A percentile compares a stretch with the other conserved stretches of the same genome.
Conservation (phyloP, 2,329 filamentous ascomycete species). For the Fusarium scirpi region DNA sequence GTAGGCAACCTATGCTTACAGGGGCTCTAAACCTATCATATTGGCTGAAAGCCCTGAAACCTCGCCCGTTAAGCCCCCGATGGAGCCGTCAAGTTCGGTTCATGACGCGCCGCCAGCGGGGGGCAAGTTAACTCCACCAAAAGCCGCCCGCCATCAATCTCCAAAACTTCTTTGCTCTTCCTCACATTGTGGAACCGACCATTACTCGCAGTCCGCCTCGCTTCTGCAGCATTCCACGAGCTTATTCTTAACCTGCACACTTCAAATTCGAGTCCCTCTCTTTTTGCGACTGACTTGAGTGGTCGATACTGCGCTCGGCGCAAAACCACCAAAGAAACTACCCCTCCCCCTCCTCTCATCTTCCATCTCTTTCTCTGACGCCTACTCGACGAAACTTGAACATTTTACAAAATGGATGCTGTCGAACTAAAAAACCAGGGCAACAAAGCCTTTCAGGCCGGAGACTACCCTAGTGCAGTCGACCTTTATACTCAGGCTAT, state of each 20-base stretch:
- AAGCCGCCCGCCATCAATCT: slow-evolving; percentile 32
- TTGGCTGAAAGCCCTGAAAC: slow-evolving; percentile 31
- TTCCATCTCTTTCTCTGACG: slow-evolving; percentile 17
- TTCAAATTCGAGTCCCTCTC: not conserved
- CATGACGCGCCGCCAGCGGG: slow-evolving; percentile 45
- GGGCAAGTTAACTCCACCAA: slow-evolving; percentile 43
- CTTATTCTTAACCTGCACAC: slow-evolving; percentile 8
- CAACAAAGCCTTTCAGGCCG: slow-evolving; percentile 89
- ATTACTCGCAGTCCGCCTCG: slow-evolving; percentile 28
- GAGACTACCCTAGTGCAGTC: slow-evolving; percentile 87
- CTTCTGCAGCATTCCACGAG: slow-evolving; percentile 20
- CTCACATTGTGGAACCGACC: slow-evolving; percentile 41
- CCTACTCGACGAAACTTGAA: slow-evolving; percentile 27
- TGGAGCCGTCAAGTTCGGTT: slow-evolving; percentile 13
- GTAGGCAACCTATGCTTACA: slow-evolving; percentile 19
- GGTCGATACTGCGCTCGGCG: slow-evolving; percentile 38
- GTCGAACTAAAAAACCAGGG: slow-evolving; percentile 90
- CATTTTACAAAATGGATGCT: slow-evolving; percentile 70
- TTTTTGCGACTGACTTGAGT: slow-evolving; percentile 26
- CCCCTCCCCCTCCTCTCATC: slow-evolving; percentile 30
- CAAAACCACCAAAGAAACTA: slow-evolving; percentile 34
- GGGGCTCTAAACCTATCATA: slow-evolving; percentile 31
- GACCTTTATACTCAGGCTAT: slow-evolving; percentile 91
- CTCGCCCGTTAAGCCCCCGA: slow-evolving; percentile 21
- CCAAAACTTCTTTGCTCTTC: slow-evolving; percentile 44